Evolutionary conservation across 192 early-diverging fungal species (phyloP).

Genomic region (Rhizophlyctis rosea): DNA sequence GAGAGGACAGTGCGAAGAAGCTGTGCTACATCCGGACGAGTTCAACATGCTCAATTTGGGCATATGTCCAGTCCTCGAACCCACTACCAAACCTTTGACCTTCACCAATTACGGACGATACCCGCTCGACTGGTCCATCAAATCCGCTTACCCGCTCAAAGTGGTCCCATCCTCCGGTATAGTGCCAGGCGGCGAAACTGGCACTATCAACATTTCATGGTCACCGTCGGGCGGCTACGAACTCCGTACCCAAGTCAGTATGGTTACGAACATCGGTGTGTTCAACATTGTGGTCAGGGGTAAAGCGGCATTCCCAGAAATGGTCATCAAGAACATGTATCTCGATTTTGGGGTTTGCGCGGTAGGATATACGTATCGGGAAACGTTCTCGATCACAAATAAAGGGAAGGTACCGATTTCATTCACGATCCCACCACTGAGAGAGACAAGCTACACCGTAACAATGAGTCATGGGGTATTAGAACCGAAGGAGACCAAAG

Average conservation of each 20-base stretch:
- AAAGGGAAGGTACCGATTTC: slow-evolving; percentile 58
- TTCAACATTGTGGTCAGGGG: slow-evolving; percentile 54
- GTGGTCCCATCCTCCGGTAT: slow-evolving; percentile 37
- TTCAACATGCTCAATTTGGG: slow-evolving; percentile 57
- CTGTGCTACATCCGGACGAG: slow-evolving; percentile 53
- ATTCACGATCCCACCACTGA: slow-evolving; percentile 49
- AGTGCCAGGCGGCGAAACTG: slow-evolving; percentile 41
- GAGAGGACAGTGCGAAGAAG: slow-evolving; percentile 60
- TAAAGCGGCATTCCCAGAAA: slow-evolving; percentile 59
- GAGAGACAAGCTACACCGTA: slow-evolving; percentile 47
- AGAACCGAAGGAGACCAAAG: slow-evolving; percentile 43
- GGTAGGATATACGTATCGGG: slow-evolving; percentile 46
- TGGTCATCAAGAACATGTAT: slow-evolving; percentile 47
- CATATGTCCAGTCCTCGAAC: slow-evolving; percentile 57
- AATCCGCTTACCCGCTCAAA: slow-evolving; percentile 58
- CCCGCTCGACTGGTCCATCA: slow-evolving; percentile 46
- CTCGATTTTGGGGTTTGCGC: slow-evolving; percentile 65
- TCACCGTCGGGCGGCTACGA: slow-evolving; percentile 62
- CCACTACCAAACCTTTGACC: slow-evolving; percentile 42
- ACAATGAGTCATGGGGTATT: slow-evolving; percentile 36
- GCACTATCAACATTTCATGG: slow-evolving; percentile 45
- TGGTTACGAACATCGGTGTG: slow-evolving; percentile 61
- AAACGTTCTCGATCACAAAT: slow-evolving; percentile 48
- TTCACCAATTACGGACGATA: slow-evolving; percentile 58
- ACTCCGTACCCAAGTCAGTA: slow-evolving; percentile 49